These are phyloP conservation scores for Globisporangium paddicum DNA, from an alignment of 352 stramenopile species.

Conservation along the genomic window DNA sequence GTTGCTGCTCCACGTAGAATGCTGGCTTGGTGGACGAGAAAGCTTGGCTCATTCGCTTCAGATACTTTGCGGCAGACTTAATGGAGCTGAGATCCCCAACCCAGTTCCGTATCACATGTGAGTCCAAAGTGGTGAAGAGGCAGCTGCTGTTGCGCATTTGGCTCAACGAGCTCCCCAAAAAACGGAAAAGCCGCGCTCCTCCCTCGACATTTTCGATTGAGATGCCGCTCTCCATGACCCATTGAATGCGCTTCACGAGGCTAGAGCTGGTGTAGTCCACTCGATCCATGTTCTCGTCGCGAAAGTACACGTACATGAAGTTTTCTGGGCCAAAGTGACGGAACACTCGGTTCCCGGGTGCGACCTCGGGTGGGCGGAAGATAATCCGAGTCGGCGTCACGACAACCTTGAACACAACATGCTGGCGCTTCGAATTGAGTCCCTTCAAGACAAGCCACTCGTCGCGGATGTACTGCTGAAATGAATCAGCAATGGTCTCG, in stretches of 20 bases:
- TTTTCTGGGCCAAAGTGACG: slow-evolving; percentile 59
- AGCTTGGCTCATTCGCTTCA: slow-evolving; percentile 72
- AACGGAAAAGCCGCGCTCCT: slow-evolving; percentile 28
- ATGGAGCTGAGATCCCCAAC: slow-evolving; percentile 54
- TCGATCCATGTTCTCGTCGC: slow-evolving; percentile 72
- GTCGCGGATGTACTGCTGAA: slow-evolving; percentile 28
- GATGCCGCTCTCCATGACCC: slow-evolving; percentile 36
- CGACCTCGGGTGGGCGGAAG: slow-evolving; percentile 44
- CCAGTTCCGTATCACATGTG: slow-evolving; percentile 42
- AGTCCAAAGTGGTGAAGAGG: slow-evolving; percentile 64
- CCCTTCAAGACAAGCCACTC: slow-evolving; percentile 25
- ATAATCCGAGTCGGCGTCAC: slow-evolving; percentile 66
- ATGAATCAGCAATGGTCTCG: slow-evolving; percentile 26
- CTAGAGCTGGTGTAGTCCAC: slow-evolving; percentile 44
- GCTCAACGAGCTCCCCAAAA: slow-evolving; percentile 71
- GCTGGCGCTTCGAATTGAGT: slow-evolving; percentile 1
- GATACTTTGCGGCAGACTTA: slow-evolving; percentile 58
- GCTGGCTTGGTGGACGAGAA: slow-evolving; percentile 65
- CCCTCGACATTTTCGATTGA: slow-evolving; percentile 23
- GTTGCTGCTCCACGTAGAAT: slow-evolving; percentile 33
- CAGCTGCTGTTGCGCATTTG: slow-evolving; percentile 69
- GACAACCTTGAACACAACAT: slow-evolving; percentile 54
- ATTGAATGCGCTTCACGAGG: slow-evolving; percentile 35
- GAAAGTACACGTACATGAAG: slow-evolving; percentile 85
- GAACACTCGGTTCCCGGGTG: slow-evolving; percentile 65